These are phyloP conservation scores for Houttuynia cordata DNA, from an alignment of 164 flowering plant species.

Conservation along the genomic window DNA sequence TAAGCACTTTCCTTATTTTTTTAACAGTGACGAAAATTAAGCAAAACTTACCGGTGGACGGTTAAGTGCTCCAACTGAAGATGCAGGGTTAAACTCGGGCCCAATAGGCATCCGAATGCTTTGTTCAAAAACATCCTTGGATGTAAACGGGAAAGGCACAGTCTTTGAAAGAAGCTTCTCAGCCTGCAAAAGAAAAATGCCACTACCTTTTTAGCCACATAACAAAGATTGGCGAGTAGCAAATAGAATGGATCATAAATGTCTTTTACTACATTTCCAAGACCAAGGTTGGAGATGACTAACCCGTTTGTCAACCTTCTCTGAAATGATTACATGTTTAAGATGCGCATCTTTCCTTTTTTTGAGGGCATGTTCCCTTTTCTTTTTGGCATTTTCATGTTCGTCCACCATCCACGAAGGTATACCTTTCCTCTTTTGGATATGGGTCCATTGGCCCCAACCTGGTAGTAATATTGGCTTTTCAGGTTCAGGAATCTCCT, in stretches of 20 bases:
- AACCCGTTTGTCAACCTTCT: conserved; percentile 77
- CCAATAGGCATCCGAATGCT: conserved; percentile 86
- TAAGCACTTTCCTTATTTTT: not conserved
- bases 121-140: conserved; percentile 63
- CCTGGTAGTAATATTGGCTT: conserved; percentile 81
- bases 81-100: conserved; percentile 78
- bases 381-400: conserved; percentile 60
- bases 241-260: not conserved
- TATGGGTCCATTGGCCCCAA: conserved; percentile 90
- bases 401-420: conserved; percentile 79
- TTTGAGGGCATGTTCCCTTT: conserved; percentile 56
- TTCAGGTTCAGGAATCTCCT: conserved; percentile 83
- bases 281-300: conserved; percentile 6
- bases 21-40: not conserved
- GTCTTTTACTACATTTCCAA: not conserved
- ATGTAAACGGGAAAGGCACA: conserved; percentile 69
- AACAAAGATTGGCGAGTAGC: not conserved
- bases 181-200: conserved; percentile 31
- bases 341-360: conserved; percentile 78
- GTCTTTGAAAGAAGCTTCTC: conserved; percentile 59
- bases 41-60: conserved; percentile 59
- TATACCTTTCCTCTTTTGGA: conserved; percentile 66
- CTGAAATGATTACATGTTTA: conserved; percentile 74
- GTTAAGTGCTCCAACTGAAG: conserved; percentile 48
- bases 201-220: not conserved